Evolutionary conservation across 805 yeast genomes (phyloP).

Genomic region (Candida ponderosae): DNA sequence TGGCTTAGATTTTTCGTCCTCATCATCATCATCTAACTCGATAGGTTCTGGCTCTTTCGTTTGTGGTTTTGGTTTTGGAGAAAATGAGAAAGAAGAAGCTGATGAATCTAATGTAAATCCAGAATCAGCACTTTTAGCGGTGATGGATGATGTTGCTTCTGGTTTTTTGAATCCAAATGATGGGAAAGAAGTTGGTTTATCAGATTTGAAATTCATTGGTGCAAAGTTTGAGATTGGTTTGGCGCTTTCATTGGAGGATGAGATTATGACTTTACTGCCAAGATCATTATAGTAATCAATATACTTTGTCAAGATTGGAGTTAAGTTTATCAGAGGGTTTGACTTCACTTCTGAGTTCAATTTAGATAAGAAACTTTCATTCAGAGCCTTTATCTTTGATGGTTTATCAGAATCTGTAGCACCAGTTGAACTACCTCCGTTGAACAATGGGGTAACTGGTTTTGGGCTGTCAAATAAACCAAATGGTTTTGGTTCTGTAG

Average conservation of each 20-base stretch:
- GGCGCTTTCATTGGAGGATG: constrained; percentile 8
- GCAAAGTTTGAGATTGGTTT: constrained; percentile 10
- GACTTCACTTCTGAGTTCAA: constrained; percentile 31
- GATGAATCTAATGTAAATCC: neutral
- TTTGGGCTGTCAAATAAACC: constrained; percentile 1
- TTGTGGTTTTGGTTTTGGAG: neutral
- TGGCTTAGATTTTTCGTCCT: no score
- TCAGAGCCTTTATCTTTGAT: constrained; percentile 55
- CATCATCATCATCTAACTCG: no score
- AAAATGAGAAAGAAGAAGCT: constrained; percentile 7
- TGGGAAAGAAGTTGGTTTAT: neutral
- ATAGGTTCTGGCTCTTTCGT: no score
- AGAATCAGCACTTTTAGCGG: constrained; percentile 29
- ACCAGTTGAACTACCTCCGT: neutral
- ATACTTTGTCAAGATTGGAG: constrained; percentile 52
- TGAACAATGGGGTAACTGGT: neutral
- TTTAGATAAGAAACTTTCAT: constrained; percentile 46
- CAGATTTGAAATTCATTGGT: constrained; percentile 1
- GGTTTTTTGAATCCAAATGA: constrained; percentile 1
- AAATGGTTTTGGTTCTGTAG: neutral
- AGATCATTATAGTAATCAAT: constrained; percentile 39
- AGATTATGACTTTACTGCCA: constrained; percentile 18
- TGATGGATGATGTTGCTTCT: constrained; percentile 12
- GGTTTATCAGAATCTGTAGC: constrained; percentile 34
- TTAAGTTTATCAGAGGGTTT: constrained; percentile 48